Conservation (phyloP, 2,329 filamentous ascomycete genomes). For the Curvularia eragrostidis region DNA sequence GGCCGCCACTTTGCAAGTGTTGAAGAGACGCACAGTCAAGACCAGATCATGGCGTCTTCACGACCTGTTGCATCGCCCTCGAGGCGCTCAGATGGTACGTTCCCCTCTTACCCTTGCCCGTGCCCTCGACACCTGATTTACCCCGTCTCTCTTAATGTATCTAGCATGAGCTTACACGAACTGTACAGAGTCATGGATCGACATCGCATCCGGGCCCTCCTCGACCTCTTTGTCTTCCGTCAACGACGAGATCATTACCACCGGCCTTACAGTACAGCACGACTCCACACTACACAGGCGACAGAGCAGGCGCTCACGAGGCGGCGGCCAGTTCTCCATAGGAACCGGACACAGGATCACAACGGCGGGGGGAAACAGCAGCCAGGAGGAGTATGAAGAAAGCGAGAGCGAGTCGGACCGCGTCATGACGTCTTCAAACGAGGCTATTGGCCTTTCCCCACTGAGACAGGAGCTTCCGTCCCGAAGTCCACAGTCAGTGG, state of each 20-base stretch:
- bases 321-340: constrained; percentile 40
- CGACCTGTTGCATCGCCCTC: constrained; percentile 25
- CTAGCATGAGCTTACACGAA: constrained; percentile 22
- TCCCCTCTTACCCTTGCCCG: neutral
- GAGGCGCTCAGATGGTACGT: constrained; percentile 42
- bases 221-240: constrained; percentile 87
- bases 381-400: constrained; percentile 94
- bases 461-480: constrained; percentile 40
- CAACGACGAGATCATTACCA: constrained; percentile 89
- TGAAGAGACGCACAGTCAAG: constrained; percentile 25
- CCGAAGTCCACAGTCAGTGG: constrained; percentile 38
- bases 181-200: constrained; percentile 89
- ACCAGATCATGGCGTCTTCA: constrained; percentile 32
- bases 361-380: constrained; percentile 69
- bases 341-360: constrained; percentile 51
- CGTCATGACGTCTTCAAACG: constrained; percentile 68
- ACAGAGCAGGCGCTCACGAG: constrained; percentile 53
- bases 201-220: constrained; percentile 89
- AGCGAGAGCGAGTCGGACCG: constrained; percentile 88
- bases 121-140: neutral
- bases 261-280: constrained; percentile 77
- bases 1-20: constrained; percentile 28
- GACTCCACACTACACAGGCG: constrained; percentile 68
- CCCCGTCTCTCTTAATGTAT: neutral
- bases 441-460: constrained; percentile 57